Base-by-base conservation (phyloP, 108 stramenopile genomes). In the Conticribra guillardii region DNA sequence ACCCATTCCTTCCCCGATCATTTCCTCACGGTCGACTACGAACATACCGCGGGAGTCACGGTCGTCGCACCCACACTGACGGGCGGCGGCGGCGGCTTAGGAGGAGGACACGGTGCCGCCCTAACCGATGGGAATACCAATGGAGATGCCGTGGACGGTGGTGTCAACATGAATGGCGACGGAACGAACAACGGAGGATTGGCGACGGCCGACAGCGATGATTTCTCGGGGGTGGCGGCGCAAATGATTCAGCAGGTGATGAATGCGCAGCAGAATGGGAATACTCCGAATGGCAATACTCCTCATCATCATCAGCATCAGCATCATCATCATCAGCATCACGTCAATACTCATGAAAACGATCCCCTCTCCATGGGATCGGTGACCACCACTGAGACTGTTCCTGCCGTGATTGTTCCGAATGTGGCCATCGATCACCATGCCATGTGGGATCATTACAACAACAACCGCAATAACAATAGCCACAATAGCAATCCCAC, bases 1-100 rank as follows among this genome's bases (percentile, higher is more conserved):
- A 86, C 84, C 17, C 81, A 85, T 34, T 65, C 78, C 9, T 92
- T 88, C 61, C 86, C 87, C 2, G 90, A 92, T 69, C 86, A 89
- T 32, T 85, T 61, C 75, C 53, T 92, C 45, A 73, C 84, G 28
- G 82, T 85, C 50, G 90, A 92, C 54, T 92, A 85, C 57, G 87
- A 92, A 30, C 49, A 65, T 15, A 21, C 50, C 33, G 52, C 30
- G 17, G 64, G 33, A 16, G 49, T 49, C 21, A 53, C 50, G 5
- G 8, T 11, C 37, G 37, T 41, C 37, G 8, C 11, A 5, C 5
- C 37, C 37, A 11, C 37, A 5, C 37, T 41, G 37, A n/a, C n/a
- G n/a, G n/a, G n/a, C n/a, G 37, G 37, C 37, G 37, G 37, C 37
- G 11, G 8, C 37, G 37, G 37, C 8, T 11, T 41, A 11, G 37